A percentile compares a stretch with the other conserved stretches of the same genome.
Conservation (phyloP, 768 basidiomycete genomes). For the Panus rudis region DNA sequence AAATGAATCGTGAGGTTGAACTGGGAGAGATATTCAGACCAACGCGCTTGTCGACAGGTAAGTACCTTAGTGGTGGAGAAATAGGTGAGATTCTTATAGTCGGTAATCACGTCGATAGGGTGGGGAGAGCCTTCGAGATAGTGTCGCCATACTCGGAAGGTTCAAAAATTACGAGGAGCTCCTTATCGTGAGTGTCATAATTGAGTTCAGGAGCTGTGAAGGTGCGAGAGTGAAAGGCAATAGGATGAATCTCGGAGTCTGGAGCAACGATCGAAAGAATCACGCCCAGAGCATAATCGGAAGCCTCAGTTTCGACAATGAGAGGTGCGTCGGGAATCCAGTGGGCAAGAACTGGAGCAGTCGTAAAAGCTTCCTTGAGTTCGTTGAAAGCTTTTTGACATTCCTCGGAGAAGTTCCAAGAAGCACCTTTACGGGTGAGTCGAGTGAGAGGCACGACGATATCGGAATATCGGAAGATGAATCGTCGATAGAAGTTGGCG, state of each 20-base stretch:
- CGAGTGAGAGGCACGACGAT: too few species aligned
- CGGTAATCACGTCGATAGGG: constrained; percentile 19
- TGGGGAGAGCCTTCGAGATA: constrained; percentile 16
- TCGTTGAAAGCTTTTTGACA: constrained; percentile 21
- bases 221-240: constrained; percentile 25
- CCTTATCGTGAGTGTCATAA: constrained; percentile 45
- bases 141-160: constrained; percentile 19
- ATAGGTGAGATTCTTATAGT: constrained; percentile 34
- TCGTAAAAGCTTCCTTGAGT: constrained; percentile 20
- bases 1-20: constrained; percentile 22
- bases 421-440: constrained; percentile 22
- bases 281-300: constrained; percentile 15
- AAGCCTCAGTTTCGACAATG: constrained; percentile 18
- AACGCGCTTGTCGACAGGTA: constrained; percentile 30
- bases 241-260: constrained; percentile 19
- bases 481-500: constrained; percentile 26
- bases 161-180: constrained; percentile 39
- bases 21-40: constrained; percentile 21
- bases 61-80: constrained; percentile 26
- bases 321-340: constrained; percentile 10
- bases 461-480: too few species aligned
- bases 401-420: constrained; percentile 14
- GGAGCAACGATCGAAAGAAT: constrained; percentile 7
- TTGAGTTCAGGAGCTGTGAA: constrained; percentile 31
- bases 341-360: constrained; percentile 15